Evolutionary conservation across 495 filamentous ascomycete species (phyloP), one percentile per base, ranked within the genome.

Genomic region (Podospora pseudopauciseta): DNA sequence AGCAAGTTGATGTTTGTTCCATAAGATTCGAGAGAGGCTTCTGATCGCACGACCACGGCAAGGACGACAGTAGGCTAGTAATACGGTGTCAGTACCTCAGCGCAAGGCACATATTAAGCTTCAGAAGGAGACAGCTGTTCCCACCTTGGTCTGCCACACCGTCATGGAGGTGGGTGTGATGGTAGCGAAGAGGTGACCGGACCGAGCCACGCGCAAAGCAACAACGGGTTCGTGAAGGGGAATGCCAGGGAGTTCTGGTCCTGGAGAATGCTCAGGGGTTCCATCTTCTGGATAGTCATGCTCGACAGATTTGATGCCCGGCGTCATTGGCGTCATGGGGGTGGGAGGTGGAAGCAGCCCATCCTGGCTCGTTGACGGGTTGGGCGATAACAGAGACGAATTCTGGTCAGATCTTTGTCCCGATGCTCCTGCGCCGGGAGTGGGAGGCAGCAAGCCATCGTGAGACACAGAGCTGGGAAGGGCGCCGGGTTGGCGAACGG

Each of bases 81-180:
- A 27, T 73, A n/a, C 26, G 34, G 72, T 72, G 32, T 20, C n/a
- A 34, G 61, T 5, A 28, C 26, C 26, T 65, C 23, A 23, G 68
- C 20, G 34, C 58, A 32, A 20, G 5, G 23, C 56, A 59, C 30
- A 53, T n/a, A 65, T 11, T 16, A 20, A 61, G 64, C 57, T n/a
- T 76, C 84, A 44, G 54, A 27, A 67, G 13, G 64, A 19, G 23
- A 60, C n/a, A 20, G 27, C 13, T 16, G 26, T 9, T 19, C 73
- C 68, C 86, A 94, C 94, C 84, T 92, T 93, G 65, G 91, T 94
- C 80, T 99, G 96, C 96, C 96, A 99, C 66, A 98, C 85, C 19
- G 89, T 92, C 74, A 98, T 85, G 4, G 90, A 90, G 7, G 90
- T 90, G 5, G 85, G 79, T 1, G 95, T 97, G 74, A 98, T 91